Evolutionary conservation across 345 rosid genomes (phyloP), one percentile per base, ranked within the genome.

Genomic region (Citrus hindsii): DNA sequence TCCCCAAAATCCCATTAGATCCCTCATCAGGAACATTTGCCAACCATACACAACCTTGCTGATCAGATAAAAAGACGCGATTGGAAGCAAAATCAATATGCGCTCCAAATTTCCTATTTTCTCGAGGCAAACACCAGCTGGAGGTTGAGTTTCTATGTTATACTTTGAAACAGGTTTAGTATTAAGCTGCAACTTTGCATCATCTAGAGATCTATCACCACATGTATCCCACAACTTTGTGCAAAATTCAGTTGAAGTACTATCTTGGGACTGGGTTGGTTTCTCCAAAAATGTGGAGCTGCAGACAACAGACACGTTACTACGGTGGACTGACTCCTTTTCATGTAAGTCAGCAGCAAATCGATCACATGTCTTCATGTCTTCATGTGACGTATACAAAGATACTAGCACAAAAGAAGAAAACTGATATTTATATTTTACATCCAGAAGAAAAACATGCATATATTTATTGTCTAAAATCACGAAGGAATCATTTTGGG

Each of bases 1-100:
- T 38, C 62, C 63, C 83, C 79, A 90, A 33, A 19, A 80, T 72
- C 27, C 80, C 38, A 6, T 35, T 35, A 7, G 91, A 88, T 51
- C 82, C 95, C 37, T 84, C 86, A 75, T 81, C 89, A 18, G 93
- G 93, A 78, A 91, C 51, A 84, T 80, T 83, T 58, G 84, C 90
- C 81, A 88, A 84, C 90, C 88, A 91, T 40, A 90, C 82, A 74
- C 77, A 73, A 21, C 95, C 95, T 60, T 63, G 73, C 73, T 88
- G 93, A 81, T 81, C 79, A 9, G 89, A 79, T 79, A 89, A 85
- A 82, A 91, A 89, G 1, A 84, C 92, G 55, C 85, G 86, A 79
- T 87, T 86, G 10, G 93, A 80, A 78, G 76, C 84, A 90, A 91
- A 81, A 71, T 80, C 79, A 67, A 91, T 82, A 83, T 85, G 90